Percentiles rank a stretch among this genome's conserved stretches.
Evolutionary conservation across 306 rosid species (phyloP).

Genomic region (Castanea mollissima): DNA sequence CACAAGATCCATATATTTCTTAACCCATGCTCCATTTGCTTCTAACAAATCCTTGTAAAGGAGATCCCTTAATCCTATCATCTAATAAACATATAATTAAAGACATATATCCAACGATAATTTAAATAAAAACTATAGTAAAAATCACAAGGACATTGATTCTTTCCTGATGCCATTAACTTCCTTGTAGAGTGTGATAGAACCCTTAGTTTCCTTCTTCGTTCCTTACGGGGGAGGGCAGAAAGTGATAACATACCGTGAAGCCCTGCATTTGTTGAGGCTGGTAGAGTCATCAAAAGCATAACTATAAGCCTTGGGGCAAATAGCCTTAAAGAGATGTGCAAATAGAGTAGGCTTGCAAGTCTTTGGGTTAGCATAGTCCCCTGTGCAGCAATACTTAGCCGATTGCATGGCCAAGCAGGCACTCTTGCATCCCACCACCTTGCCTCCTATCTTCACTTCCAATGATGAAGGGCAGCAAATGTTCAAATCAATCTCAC

Average conservation of each 20-base stretch:
- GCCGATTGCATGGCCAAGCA: slow-evolving; percentile 97
- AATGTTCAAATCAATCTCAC: slow-evolving; percentile 85
- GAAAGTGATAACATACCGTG: slow-evolving; percentile 84
- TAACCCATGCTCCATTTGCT: background rate
- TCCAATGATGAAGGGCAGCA: slow-evolving; percentile 92
- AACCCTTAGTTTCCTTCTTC: slow-evolving; percentile 10
- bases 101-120: slow-evolving; percentile 1
- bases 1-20: background rate
- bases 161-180: slow-evolving; percentile 8
- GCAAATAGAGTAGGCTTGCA: slow-evolving; percentile 93
- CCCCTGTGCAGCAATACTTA: slow-evolving; percentile 90
- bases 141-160: background rate
- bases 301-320: slow-evolving; percentile 95
- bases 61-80: slow-evolving; percentile 9
- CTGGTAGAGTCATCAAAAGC: slow-evolving; percentile 91
- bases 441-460: slow-evolving; percentile 65
- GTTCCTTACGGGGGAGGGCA: slow-evolving; percentile 55
- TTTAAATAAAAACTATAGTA: background rate
- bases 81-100: background rate
- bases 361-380: slow-evolving; percentile 63
- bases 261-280: slow-evolving; percentile 84
- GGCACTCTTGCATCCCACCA: slow-evolving; percentile 95
- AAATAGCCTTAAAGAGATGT: slow-evolving; percentile 85
- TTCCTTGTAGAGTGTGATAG: slow-evolving; percentile 15
- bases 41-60: no score